Evolutionary conservation across 2,329 filamentous ascomycete species (phyloP).

Genomic region (Aspergillus arachidicola): DNA sequence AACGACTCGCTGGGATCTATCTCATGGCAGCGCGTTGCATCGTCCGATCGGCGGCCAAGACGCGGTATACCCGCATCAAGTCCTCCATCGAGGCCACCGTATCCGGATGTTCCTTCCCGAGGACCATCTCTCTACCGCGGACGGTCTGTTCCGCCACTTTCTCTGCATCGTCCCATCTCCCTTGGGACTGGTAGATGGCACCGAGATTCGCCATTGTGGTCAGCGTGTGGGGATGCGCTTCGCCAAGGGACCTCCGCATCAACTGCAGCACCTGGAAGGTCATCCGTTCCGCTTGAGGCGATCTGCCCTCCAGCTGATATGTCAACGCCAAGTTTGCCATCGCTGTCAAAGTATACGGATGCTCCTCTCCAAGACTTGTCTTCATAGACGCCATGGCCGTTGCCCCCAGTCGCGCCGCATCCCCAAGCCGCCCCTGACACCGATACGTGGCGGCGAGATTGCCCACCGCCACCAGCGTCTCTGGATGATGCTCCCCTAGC

Average conservation of each 20-base stretch:
- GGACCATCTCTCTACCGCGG: constrained; percentile 6
- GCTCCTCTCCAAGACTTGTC: neutral
- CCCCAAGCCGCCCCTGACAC: constrained; percentile 5
- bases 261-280: constrained; percentile 7
- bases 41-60: neutral
- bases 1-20: neutral
- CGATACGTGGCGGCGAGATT: constrained; percentile 15
- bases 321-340: constrained; percentile 14
- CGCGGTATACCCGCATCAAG: constrained; percentile 9
- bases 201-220: constrained; percentile 11
- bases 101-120: constrained; percentile 11
- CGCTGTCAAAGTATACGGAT: constrained; percentile 10
- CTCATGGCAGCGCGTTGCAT: neutral
- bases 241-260: constrained; percentile 9
- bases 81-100: constrained; percentile 10
- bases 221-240: constrained; percentile 9
- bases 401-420: constrained; percentile 5
- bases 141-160: constrained; percentile 3
- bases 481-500: constrained; percentile 15
- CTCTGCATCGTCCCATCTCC: constrained; percentile 12
- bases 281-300: constrained; percentile 3
- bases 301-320: constrained; percentile 9
- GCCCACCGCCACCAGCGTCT: constrained; percentile 10
- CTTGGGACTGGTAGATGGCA: constrained; percentile 12
- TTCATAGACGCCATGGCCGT: constrained; percentile 8